Evolutionary conservation across 2,329 filamentous ascomycete species (phyloP).

Genomic region (Talaromyces marneffei): DNA sequence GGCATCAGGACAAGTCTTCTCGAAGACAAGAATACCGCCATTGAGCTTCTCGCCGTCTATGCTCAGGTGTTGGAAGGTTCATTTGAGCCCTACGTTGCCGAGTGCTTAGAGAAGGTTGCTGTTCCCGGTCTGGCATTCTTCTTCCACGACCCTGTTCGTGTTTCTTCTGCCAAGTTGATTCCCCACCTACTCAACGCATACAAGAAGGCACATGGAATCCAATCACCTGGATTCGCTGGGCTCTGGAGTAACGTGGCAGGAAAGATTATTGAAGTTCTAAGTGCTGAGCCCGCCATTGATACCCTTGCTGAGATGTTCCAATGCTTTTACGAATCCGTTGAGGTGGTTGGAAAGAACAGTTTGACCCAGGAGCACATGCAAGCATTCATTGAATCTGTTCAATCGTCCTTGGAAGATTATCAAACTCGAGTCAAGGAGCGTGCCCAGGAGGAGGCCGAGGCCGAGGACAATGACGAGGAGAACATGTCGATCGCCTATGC

Average conservation of each 20-base stretch:
- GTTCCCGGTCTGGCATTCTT: conserved; percentile 93
- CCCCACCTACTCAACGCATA: conserved; percentile 89
- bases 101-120: conserved; percentile 95
- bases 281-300: conserved; percentile 90
- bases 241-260: conserved; percentile 82
- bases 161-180: conserved; percentile 89
- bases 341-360: conserved; percentile 82
- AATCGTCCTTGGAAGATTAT: conserved; percentile 86
- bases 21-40: conserved; percentile 99
- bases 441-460: conserved; percentile 74
- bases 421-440: conserved; percentile 78
- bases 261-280: conserved; percentile 88
- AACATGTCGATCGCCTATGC: conserved; percentile 81
- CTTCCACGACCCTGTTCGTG: conserved; percentile 96
- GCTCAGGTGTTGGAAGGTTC: conserved; percentile 89
- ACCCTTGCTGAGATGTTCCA: conserved; percentile 98
- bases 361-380: conserved; percentile 73
- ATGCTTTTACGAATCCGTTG: conserved; percentile 97
- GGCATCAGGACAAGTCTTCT: conserved; percentile 95
- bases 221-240: conserved; percentile 70
- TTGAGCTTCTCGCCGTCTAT: conserved; percentile 95
- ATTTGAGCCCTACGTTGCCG: conserved; percentile 84
- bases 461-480: conserved; percentile 85
- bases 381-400: conserved; percentile 79
- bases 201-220: conserved; percentile 80